A percentile compares a stretch with the other conserved stretches of the same genome.
These are phyloP conservation scores for Mycena sp. DNA, from an alignment of 1,284 basidiomycete genomes.

Conservation along the genomic window DNA sequence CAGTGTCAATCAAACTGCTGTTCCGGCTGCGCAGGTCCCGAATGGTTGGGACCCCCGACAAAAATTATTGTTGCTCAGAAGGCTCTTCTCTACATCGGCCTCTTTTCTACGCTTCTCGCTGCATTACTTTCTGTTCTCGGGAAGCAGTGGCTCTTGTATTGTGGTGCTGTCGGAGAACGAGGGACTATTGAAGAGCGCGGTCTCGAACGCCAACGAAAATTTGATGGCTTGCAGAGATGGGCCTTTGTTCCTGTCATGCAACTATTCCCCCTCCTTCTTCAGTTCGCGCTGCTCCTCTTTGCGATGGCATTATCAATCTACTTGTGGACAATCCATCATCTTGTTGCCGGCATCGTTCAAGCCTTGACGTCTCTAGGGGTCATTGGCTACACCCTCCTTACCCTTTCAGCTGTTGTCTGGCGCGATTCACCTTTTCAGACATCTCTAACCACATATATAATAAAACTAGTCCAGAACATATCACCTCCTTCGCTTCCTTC, in stretches of 20 bases:
- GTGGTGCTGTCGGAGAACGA: neutral
- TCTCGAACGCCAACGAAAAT: neutral
- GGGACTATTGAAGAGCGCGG: constrained; percentile 1
- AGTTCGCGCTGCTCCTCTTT: neutral
- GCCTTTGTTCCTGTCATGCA: neutral
- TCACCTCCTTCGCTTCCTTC: too few species aligned
- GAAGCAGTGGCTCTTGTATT: neutral
- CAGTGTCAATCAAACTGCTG: too few species aligned
- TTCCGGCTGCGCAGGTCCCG: too few species aligned
- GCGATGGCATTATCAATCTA: neutral
- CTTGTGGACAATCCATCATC: neutral
- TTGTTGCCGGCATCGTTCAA: neutral
- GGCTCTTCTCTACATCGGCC: neutral
- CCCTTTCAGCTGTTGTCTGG: neutral
- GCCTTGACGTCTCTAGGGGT: neutral
- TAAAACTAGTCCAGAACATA: neutral
- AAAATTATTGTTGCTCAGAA: neutral
- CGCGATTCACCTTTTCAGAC: constrained; percentile 1
- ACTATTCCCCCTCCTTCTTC: neutral
- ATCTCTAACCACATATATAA: neutral
- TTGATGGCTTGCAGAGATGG: neutral
- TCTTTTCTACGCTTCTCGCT: neutral
- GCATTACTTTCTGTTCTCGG: neutral
- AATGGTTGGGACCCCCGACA: too few species aligned
- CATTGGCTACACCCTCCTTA: neutral